A percentile compares a stretch with the other conserved stretches of the same genome.
Conservation (phyloP, 176 grass and related monocot species). For the Calamus simplicifolius region DNA sequence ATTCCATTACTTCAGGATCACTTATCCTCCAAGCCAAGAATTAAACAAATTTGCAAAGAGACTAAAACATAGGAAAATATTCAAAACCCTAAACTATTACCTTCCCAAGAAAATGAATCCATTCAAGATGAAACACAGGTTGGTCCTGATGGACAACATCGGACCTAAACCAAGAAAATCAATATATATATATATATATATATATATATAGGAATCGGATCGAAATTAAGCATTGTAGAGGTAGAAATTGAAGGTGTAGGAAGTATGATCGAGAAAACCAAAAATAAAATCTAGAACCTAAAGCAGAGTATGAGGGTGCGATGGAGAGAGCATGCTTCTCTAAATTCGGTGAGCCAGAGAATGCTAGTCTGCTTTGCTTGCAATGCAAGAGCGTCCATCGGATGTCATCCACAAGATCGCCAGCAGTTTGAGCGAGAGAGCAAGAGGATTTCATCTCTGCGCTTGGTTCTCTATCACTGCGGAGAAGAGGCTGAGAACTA, state of each 20-base stretch:
- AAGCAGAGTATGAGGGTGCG: constrained; percentile 57
- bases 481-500: no score
- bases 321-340: constrained; percentile 70
- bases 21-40: no score
- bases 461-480: no score
- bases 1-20: no score
- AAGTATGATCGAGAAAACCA: background rate
- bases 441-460: no score
- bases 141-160: constrained; percentile 53
- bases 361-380: constrained; percentile 44
- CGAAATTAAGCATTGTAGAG: background rate
- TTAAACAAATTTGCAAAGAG: no score
- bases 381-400: constrained; percentile 50
- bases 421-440: no score
- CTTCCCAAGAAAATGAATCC: constrained; percentile 89
- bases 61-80: no score
- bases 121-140: constrained; percentile 91
- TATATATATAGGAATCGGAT: background rate
- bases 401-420: no score
- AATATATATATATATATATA: no score
- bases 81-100: constrained; percentile 16
- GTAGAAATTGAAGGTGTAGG: background rate
- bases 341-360: constrained; percentile 80
- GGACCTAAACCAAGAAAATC: constrained; percentile 57
- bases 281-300: constrained; percentile 32